Base-by-base conservation (phyloP, 164 flowering plant species). In the Stephania japonica region DNA sequence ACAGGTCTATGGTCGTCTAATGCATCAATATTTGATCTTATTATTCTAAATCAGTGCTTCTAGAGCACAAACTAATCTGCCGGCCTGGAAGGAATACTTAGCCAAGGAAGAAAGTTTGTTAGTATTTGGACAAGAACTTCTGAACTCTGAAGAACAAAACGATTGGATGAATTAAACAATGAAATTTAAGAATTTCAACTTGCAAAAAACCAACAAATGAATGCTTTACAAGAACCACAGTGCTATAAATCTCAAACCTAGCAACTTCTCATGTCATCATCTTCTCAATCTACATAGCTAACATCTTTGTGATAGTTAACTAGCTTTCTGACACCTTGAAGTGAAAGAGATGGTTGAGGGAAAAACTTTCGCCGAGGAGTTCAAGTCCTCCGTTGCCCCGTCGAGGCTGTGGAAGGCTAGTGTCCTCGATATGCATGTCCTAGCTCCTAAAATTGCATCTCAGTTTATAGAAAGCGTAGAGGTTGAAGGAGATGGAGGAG, bases 401-500 rank as follows among this genome's bases (percentile, higher is more conserved):
- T 26, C 66, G 0, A 72, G 78, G 62, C 53, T 78, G 42, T 78
- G 72, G 75, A 75, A 68, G 53, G 75, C 78, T 5, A 42, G 42
- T 0, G 50, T 72, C 1, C 67, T 72, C n/a, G 78, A 78, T 42
- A 68, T 73, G 3, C 73, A 75, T 24, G 42, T 32, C 42, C 66
- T 78, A 43, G n/a, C 72, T 7, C 81, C 81, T 47, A 78, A 75
- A 71, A 49, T 79, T 24, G 44, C 74, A 11, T 78, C 79, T 25
- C 69, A 76, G 10, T 64, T 62, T 25, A 70, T 79, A 49, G 56
- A 75, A 14, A 79, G 73, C 56, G 62, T 76, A 12, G 74, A 32
- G 24, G 50, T 73, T 56, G 71, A 70, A 71, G 80, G 80, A 49
- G 63, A 78, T 47, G 80, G 80, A 13, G 80, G 80, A n/a, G 74